A percentile compares a stretch with the other conserved stretches of the same genome.
Conservation (phyloP, 768 basidiomycete genomes). For the Hemileccinum rubropunctum region DNA sequence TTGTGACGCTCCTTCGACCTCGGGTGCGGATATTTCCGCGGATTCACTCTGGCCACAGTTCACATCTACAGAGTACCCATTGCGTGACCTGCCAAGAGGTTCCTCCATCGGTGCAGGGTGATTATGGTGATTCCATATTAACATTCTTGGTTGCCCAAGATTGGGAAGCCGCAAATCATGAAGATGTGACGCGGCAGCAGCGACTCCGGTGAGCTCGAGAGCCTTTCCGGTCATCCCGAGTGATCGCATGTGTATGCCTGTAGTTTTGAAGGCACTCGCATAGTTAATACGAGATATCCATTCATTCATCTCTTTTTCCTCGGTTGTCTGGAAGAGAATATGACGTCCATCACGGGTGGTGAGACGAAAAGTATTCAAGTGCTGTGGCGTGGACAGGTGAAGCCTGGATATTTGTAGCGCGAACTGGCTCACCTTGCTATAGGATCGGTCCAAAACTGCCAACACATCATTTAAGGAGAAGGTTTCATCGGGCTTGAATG, state of each 20-base stretch:
- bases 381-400: constrained; percentile 30
- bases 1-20: constrained; percentile 59
- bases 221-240: constrained; percentile 65
- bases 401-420: neutral
- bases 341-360: constrained; percentile 75
- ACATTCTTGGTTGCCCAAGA: constrained; percentile 21
- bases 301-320: constrained; percentile 72
- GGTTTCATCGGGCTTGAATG: constrained; percentile 81
- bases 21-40: constrained; percentile 44
- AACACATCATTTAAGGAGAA: constrained; percentile 74
- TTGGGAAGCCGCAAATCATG: constrained; percentile 55
- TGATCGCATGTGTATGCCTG: constrained; percentile 78
- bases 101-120: constrained; percentile 38
- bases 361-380: constrained; percentile 74
- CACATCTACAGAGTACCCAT: constrained; percentile 31
- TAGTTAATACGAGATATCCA: constrained; percentile 96
- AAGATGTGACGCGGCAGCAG: constrained; percentile 82
- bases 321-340: constrained; percentile 71
- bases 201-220: constrained; percentile 76
- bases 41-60: constrained; percentile 16
- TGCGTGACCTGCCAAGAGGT: constrained; percentile 21
- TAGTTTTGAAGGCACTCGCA: constrained; percentile 86
- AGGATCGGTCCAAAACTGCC: constrained; percentile 77
- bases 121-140: constrained; percentile 43
- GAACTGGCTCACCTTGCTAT: constrained; percentile 60